Evolutionary conservation across 768 basidiomycete species (phyloP).

Genomic region (Mycena rosella): DNA sequence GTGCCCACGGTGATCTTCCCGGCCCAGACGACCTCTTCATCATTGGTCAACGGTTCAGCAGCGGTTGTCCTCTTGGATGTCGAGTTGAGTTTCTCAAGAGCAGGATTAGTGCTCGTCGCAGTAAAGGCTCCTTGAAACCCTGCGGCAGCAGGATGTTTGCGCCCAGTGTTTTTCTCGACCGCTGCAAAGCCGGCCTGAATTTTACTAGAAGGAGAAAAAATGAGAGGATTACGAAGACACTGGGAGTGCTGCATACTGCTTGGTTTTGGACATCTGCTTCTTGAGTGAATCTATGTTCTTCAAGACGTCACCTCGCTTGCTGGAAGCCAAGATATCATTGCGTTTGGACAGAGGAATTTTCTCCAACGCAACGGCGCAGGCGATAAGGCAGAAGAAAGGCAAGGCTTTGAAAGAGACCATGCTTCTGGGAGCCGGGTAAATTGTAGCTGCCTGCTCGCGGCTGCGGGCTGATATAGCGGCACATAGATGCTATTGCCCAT

Average conservation of each 20-base stretch:
- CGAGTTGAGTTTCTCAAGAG: constrained; percentile 23
- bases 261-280: constrained; percentile 27
- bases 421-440: neutral
- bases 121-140: constrained; percentile 18
- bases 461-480: constrained; percentile 6
- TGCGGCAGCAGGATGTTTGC: constrained; percentile 19
- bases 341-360: constrained; percentile 35
- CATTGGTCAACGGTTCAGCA: constrained; percentile 25
- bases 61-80: constrained; percentile 17
- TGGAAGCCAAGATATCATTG: constrained; percentile 26
- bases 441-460: neutral
- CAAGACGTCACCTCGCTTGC: constrained; percentile 28
- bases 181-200: constrained; percentile 17
- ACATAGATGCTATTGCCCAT: too few species aligned
- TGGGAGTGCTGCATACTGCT: constrained; percentile 1
- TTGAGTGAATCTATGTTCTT: constrained; percentile 26
- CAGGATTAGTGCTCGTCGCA: constrained; percentile 19
- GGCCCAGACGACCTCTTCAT: constrained; percentile 29
- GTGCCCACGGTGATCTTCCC: constrained; percentile 54
- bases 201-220: constrained; percentile 17
- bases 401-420: constrained; percentile 24
- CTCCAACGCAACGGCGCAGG: constrained; percentile 26
- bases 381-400: constrained; percentile 21
- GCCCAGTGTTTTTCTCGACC: constrained; percentile 28
- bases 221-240: neutral